Evolutionary conservation across 2,329 filamentous ascomycete species (phyloP).

Genomic region (Arthrobotrys sinensis): DNA sequence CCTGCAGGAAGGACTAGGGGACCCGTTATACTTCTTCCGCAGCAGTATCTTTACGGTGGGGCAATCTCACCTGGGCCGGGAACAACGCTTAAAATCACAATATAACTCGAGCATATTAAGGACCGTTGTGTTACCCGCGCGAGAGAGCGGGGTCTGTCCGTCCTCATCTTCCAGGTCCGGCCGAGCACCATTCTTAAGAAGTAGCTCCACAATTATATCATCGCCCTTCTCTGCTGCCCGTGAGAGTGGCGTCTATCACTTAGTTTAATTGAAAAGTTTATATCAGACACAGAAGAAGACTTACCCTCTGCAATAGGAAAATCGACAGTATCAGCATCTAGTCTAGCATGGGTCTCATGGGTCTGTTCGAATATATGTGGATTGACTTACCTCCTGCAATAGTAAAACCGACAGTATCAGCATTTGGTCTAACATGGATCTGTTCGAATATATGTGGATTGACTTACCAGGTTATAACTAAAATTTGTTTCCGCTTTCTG

Average conservation of each 20-base stretch:
- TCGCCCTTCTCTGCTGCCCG: neutral
- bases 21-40: too few relatives aligned
- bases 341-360: too few relatives aligned
- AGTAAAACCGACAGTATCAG: slow-evolving; percentile 1
- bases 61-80: slow-evolving; percentile 1
- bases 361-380: neutral
- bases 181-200: slow-evolving; percentile 16
- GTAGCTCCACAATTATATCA: neutral
- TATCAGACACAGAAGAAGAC: neutral
- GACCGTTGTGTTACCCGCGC: neutral
- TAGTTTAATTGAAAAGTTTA: neutral
- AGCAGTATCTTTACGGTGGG: too few relatives aligned
- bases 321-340: neutral
- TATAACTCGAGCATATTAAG: neutral
- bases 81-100: neutral
- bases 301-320: slow-evolving; percentile 16
- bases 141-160: slow-evolving; percentile 1
- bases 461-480: too few relatives aligned
- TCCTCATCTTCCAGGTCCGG: neutral
- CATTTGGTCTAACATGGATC: neutral
- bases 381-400: slow-evolving; percentile 9
- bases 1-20: too few relatives aligned
- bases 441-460: neutral
- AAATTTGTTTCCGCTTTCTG: too few relatives aligned
- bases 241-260: neutral